Base-by-base conservation (phyloP, 371 early-diverging fungal species). In the Fennellomyces sp. region DNA sequence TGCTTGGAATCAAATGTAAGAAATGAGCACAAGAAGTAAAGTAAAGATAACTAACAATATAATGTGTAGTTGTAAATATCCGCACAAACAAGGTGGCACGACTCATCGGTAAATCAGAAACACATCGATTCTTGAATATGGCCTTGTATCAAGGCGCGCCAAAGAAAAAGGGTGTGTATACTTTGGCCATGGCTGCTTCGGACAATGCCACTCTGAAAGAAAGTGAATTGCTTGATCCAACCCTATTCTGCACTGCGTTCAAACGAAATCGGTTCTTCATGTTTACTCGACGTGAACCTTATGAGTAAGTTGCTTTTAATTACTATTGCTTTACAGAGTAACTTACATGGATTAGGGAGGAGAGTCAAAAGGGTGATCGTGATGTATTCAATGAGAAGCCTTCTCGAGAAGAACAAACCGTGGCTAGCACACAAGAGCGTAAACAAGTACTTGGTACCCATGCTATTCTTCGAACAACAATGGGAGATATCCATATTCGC, bases 321-420 rank as follows among this genome's bases (percentile, higher is more conserved):
- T 6, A 29, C n/a, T n/a, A n/a, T n/a, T n/a, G n/a, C n/a, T n/a
- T n/a, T n/a, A n/a, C n/a, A n/a, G n/a, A n/a, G n/a, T n/a, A n/a
- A n/a, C n/a, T n/a, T n/a, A n/a, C n/a, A n/a, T 41, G 10, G 25
- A 38, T 60, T 60, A 84, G 84, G 21, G 76, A 75, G 27, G 82
- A 82, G 23, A 72, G 68, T 6, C 77, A 83, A 55, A 87, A 86
- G 55, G 82, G 80, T 19, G 89, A 90, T 49, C 89, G 98, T 56
- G 98, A 98, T 83, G 86, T 97, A 25, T 97, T 96, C 67, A 98
- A 98, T 76, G 98, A 98, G 64, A 96, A 96, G 63, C 97, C 97
- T 0, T 90, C 96, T 2, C 85, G 94, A 33, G 97, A 97, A 70
- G 98, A 97, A 70, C 95, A 94, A 60, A 93, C 94, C 0, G 90